Conservation (phyloP, 2,329 filamentous ascomycete species). For the Pestalotiopsis sp. region DNA sequence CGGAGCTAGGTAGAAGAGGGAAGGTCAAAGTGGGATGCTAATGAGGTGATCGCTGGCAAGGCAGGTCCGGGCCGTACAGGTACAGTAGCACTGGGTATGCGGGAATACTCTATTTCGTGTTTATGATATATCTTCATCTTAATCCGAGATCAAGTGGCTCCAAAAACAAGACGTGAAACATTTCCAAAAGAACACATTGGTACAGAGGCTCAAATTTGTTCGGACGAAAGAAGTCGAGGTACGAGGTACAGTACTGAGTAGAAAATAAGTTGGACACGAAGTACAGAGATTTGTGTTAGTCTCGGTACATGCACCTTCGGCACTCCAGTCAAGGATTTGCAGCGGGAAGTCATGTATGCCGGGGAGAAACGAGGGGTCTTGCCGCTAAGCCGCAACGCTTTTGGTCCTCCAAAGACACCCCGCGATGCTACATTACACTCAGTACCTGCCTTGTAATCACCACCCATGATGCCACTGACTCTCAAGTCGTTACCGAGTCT, state of each 20-base stretch:
- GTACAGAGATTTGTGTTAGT: too few species aligned
- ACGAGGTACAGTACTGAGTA: too few species aligned
- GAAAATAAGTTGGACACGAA: too few species aligned
- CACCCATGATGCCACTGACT: too few species aligned
- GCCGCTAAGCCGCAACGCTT: not conserved
- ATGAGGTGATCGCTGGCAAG: slow-evolving; percentile 10
- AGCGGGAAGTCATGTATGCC: not conserved
- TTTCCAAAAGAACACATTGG: too few species aligned
- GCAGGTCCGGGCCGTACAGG: not conserved
- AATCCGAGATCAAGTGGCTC: too few species aligned
- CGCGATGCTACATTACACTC: not conserved
- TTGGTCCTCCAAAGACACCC: not conserved
- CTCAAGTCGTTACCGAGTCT: not conserved
- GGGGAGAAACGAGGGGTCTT: not conserved
- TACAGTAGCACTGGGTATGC: not conserved
- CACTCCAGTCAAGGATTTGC: not conserved
- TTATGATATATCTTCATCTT: too few species aligned
- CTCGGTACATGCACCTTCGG: too few species aligned
- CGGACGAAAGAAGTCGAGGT: too few species aligned
- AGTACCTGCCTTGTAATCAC: too few species aligned
- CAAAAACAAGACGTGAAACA: too few species aligned
- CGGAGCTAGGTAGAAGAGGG: slow-evolving; percentile 10
- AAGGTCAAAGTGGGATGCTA: not conserved
- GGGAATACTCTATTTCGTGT: not conserved
- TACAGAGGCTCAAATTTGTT: too few species aligned